Evolutionary conservation across 306 rosid species (phyloP).

Genomic region (Prosopis cineraria): DNA sequence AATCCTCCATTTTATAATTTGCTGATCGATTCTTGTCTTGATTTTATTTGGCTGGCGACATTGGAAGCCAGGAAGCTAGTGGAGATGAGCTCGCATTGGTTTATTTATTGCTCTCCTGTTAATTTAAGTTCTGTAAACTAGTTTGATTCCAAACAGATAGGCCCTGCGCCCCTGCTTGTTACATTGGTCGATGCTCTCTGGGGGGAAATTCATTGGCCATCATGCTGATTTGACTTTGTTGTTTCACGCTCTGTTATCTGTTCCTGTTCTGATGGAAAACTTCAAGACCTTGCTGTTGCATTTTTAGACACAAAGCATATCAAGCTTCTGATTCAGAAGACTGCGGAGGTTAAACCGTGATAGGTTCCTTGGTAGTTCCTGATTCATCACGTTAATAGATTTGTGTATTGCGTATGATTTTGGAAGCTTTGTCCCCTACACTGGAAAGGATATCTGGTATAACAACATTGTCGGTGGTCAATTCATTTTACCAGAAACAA

Average conservation of each 20-base stretch:
- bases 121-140: background rate
- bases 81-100: constrained; percentile 26
- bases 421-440: constrained; percentile 43
- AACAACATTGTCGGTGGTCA: constrained; percentile 13
- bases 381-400: constrained; percentile 19
- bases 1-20: constrained; percentile 24
- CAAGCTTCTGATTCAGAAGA: constrained; percentile 13
- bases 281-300: background rate
- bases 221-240: constrained; percentile 32
- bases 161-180: constrained; percentile 11
- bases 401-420: constrained; percentile 23
- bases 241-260: constrained; percentile 9
- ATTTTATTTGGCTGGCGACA: background rate
- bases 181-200: background rate
- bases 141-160: background rate
- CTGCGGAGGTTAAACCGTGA: constrained; percentile 2
- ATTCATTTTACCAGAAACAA: constrained; percentile 30
- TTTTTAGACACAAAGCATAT: constrained; percentile 9
- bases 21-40: background rate
- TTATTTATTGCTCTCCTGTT: constrained; percentile 18
- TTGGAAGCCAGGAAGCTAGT: background rate
- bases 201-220: background rate
- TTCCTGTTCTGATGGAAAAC: constrained; percentile 11
- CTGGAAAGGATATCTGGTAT: constrained; percentile 29
- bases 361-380: constrained; percentile 22